phyloP scores from a whole-genome alignment of 768 basidiomycete species.

The Albatrellus ellisii region DNA sequence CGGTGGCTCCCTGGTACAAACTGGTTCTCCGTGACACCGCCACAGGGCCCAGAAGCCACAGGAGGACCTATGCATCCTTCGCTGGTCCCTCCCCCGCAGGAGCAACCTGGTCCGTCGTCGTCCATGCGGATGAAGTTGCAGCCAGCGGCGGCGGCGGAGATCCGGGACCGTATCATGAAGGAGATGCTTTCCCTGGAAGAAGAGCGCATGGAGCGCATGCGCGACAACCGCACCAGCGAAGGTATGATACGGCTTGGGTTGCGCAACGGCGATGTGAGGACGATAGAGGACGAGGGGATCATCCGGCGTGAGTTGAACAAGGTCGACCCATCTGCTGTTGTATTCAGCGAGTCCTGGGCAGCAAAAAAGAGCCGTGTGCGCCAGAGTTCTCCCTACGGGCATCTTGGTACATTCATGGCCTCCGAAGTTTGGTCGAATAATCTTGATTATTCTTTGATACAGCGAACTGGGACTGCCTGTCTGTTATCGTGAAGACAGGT shows the following conservation, averaged over 20 bases:
- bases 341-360: conserved; percentile 92
- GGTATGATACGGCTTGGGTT: conserved; percentile 38
- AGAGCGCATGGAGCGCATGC: conserved; percentile 92
- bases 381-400: conserved; percentile 90
- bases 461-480: conserved; percentile 83
- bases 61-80: conserved; percentile 20
- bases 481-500: conserved; percentile 97
- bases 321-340: conserved; percentile 89
- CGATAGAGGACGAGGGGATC: conserved; percentile 77
- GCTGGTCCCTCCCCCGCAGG: conserved; percentile 16
- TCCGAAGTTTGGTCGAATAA: neutral
- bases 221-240: conserved; percentile 52
- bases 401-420: conserved; percentile 46
- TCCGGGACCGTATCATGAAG: conserved; percentile 92
- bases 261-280: conserved; percentile 6
- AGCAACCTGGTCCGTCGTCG: conserved; percentile 3
- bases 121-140: conserved; percentile 56
- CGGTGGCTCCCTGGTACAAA: conserved; percentile 20
- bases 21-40: conserved; percentile 15
- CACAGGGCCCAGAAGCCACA: conserved; percentile 6
- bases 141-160: conserved; percentile 74
- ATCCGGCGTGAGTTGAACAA: conserved; percentile 89
- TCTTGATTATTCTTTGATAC: neutral
- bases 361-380: conserved; percentile 93
- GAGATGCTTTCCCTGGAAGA: conserved; percentile 98